Percentiles rank a stretch among this genome's conserved stretches.
These are phyloP conservation scores for Rhodotorula sp. DNA, from an alignment of 1,284 basidiomycete species.

Conservation along the genomic window DNA sequence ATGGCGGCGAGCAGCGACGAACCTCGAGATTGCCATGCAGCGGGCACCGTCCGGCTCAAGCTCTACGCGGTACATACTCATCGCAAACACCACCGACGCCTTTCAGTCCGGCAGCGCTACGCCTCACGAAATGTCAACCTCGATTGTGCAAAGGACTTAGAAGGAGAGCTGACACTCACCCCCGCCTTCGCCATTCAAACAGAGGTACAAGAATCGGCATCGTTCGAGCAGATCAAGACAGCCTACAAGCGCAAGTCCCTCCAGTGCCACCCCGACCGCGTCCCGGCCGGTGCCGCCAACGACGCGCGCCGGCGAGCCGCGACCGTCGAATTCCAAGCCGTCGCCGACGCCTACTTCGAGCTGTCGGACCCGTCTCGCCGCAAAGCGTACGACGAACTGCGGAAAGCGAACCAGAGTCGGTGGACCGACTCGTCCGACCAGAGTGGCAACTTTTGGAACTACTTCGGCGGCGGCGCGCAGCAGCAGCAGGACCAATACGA, in stretches of 20 bases:
- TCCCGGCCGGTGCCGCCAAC: conserved; percentile 24
- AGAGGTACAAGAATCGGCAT: conserved; percentile 11
- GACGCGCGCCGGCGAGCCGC: conserved; percentile 30
- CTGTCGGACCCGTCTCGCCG: conserved; percentile 63
- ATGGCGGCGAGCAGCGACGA: too few species aligned
- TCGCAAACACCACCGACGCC: too few species aligned
- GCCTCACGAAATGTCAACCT: too few species aligned
- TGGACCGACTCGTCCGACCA: conserved; percentile 60
- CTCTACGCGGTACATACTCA: too few species aligned
- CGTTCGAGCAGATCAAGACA: conserved; percentile 65
- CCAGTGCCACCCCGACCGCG: conserved; percentile 37
- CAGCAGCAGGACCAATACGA: conserved; percentile 11
- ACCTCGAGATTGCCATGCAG: too few species aligned
- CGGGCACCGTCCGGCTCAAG: too few species aligned
- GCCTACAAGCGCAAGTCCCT: conserved; percentile 65
- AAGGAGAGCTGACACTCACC: neutral
- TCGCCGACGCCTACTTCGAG: conserved; percentile 95
- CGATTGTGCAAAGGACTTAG: too few species aligned
- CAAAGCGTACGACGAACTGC: conserved; percentile 46
- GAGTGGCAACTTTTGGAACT: conserved; percentile 53
- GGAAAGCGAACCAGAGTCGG: conserved; percentile 55
- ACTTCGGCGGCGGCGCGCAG: conserved; percentile 45
- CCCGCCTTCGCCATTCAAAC: neutral
- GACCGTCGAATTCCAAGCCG: conserved; percentile 47
- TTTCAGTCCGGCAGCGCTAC: too few species aligned